Evolutionary conservation across 352 stramenopile genomes (phyloP).

Genomic region (Phytophthora ramorum): DNA sequence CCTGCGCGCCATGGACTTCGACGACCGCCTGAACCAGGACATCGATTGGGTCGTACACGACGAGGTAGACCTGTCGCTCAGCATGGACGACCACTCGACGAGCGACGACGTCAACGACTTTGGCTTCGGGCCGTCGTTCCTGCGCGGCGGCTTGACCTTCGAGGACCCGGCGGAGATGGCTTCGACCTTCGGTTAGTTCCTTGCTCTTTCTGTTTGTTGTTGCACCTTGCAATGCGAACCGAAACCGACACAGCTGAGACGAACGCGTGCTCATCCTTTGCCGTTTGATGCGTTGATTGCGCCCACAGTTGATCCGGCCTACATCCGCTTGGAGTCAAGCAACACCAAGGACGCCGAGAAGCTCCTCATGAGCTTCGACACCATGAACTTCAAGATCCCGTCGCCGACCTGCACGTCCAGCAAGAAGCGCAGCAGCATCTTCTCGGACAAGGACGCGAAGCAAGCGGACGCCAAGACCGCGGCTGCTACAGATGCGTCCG

Average conservation of each 20-base stretch:
- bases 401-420: constrained; percentile 74
- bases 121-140: constrained; percentile 62
- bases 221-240: constrained; percentile 37
- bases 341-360: constrained; percentile 70
- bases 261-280: constrained; percentile 51
- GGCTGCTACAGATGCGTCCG: constrained; percentile 5
- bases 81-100: constrained; percentile 49
- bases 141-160: constrained; percentile 57
- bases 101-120: constrained; percentile 69
- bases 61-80: constrained; percentile 66
- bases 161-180: constrained; percentile 62
- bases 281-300: constrained; percentile 40
- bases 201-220: constrained; percentile 53
- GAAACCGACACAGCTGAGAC: constrained; percentile 39
- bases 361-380: constrained; percentile 91
- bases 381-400: constrained; percentile 84
- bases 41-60: constrained; percentile 85
- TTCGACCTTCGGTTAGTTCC: constrained; percentile 78
- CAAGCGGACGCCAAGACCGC: constrained; percentile 10
- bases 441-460: constrained; percentile 43
- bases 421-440: constrained; percentile 53
- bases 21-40: constrained; percentile 79
- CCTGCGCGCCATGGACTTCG: constrained; percentile 73
- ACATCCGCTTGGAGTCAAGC: constrained; percentile 49
- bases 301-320: constrained; percentile 58